phyloP scores from a whole-genome alignment of 2,329 filamentous ascomycete species.

The Nothophaeocryptopus gaeumannii region DNA sequence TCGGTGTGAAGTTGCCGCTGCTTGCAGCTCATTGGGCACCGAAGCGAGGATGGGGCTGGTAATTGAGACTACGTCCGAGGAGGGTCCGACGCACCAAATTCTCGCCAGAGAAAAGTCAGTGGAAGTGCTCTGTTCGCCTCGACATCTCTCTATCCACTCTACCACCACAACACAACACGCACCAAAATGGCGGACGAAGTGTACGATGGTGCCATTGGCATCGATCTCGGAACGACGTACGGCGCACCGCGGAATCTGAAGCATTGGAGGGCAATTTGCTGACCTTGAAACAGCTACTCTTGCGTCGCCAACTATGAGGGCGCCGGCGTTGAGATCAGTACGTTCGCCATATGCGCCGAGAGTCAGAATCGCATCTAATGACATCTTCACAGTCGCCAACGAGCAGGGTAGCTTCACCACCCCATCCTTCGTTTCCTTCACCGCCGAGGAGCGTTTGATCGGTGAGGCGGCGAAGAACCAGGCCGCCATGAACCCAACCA shows the following conservation, averaged over 20 bases:
- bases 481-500: constrained; percentile 97
- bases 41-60: no score
- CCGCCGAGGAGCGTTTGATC: constrained; percentile 96
- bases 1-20: no score
- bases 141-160: neutral
- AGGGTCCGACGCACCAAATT: no score
- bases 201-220: constrained; percentile 99
- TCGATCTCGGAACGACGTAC: constrained; percentile 99
- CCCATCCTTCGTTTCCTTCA: constrained; percentile 98
- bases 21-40: no score
- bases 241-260: no score
- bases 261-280: no score
- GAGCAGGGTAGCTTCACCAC: constrained; percentile 99
- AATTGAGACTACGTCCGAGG: no score
- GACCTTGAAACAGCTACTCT: constrained; percentile 47
- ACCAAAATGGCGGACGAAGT: constrained; percentile 89
- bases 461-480: constrained; percentile 99
- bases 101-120: no score
- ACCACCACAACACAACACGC: constrained; percentile 7
- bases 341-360: neutral
- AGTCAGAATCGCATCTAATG: constrained; percentile 12
- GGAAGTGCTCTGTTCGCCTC: no score
- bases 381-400: constrained; percentile 67
- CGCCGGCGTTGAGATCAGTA: constrained; percentile 98
- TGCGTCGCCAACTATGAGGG: constrained; percentile 99